Evolutionary conservation across 805 yeast species (phyloP).

Genomic region (Zygoascus biomembranicola): DNA sequence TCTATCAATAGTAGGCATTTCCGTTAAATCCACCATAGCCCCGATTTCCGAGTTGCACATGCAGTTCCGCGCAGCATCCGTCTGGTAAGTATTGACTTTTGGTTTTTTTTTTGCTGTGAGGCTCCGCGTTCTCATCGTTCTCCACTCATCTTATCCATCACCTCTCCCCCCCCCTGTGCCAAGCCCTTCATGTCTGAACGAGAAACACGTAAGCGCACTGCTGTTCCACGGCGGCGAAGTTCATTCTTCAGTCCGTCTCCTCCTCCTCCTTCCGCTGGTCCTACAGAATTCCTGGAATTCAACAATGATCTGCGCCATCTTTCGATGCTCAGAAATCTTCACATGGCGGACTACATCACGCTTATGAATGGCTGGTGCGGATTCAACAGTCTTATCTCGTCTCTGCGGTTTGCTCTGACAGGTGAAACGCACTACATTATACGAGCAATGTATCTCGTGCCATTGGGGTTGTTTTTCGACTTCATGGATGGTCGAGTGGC

Average conservation of each 20-base stretch:
- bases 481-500: conserved; percentile 98
- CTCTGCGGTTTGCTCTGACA: conserved; percentile 69
- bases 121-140: no score
- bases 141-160: no score
- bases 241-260: neutral
- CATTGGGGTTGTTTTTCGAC: conserved; percentile 91
- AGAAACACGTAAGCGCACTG: neutral
- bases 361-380: conserved; percentile 91
- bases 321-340: conserved; percentile 64
- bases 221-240: neutral
- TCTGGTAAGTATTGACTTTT: no score
- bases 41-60: no score
- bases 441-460: conserved; percentile 81
- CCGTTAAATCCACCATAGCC: no score
- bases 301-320: conserved; percentile 80
- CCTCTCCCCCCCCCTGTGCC: no score
- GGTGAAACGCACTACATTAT: conserved; percentile 50
- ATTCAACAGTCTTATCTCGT: conserved; percentile 79
- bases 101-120: no score
- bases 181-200: neutral
- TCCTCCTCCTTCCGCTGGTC: conserved; percentile 23
- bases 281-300: conserved; percentile 57
- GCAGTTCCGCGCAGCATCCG: no score
- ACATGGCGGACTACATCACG: conserved; percentile 94
- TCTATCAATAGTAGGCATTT: no score